Evolutionary conservation across 352 stramenopile genomes (phyloP).

Genomic region (Peronospora destructor): DNA sequence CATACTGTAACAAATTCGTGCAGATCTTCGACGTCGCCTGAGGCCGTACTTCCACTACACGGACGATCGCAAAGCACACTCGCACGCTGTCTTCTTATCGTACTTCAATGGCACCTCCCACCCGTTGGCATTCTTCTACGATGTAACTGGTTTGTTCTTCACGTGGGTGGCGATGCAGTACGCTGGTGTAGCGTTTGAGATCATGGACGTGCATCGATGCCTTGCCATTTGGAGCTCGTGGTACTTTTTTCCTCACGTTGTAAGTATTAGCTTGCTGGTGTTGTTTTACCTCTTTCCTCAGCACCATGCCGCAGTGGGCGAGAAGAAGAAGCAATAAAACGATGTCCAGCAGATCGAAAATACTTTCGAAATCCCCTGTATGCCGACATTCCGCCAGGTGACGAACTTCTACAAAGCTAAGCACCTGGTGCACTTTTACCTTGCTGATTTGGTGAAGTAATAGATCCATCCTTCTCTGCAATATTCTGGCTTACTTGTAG

Average conservation of each 20-base stretch:
- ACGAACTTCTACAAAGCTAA: slow-evolving; percentile 4
- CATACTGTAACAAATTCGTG: not conserved
- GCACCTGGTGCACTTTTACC: slow-evolving; percentile 3
- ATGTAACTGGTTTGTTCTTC: slow-evolving; percentile 56
- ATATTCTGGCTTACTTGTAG: not conserved
- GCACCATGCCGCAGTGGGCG: slow-evolving; percentile 24
- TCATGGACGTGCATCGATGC: slow-evolving; percentile 69
- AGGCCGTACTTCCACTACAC: slow-evolving; percentile 83
- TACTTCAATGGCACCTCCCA: slow-evolving; percentile 72
- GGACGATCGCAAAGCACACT: slow-evolving; percentile 68
- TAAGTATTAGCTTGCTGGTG: slow-evolving; percentile 54
- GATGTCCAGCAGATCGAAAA: not conserved
- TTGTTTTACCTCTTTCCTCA: slow-evolving; percentile 54
- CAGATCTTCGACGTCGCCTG: slow-evolving; percentile 66
- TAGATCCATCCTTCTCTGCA: not conserved
- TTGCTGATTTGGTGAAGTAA: slow-evolving; percentile 25
- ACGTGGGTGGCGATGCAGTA: slow-evolving; percentile 86
- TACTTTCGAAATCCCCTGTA: no score
- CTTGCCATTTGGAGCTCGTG: slow-evolving; percentile 71
- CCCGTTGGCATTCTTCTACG: slow-evolving; percentile 74
- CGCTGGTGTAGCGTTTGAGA: slow-evolving; percentile 78
- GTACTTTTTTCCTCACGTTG: slow-evolving; percentile 73
- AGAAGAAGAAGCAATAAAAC: slow-evolving; percentile 34
- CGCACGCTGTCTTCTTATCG: slow-evolving; percentile 72
- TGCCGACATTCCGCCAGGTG: not conserved